Evolutionary conservation across 805 yeast genomes (phyloP).

Genomic region (Metschnikowia sp.): DNA sequence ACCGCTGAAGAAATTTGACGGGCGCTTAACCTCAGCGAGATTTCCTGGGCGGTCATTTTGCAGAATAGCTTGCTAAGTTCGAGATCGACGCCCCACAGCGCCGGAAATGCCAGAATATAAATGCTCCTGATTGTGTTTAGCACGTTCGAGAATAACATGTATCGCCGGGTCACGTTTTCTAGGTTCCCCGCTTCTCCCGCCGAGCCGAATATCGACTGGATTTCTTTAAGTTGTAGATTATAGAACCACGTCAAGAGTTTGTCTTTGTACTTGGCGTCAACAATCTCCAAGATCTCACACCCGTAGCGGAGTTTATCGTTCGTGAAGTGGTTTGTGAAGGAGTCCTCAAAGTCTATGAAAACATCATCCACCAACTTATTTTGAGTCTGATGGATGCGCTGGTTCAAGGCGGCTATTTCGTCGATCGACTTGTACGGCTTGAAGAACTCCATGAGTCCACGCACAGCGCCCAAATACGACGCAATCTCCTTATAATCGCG

Average conservation of each 20-base stretch:
- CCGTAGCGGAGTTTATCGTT: slow-evolving; percentile 50
- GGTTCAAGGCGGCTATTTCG: slow-evolving; percentile 66
- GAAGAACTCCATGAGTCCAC: slow-evolving; percentile 69
- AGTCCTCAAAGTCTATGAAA: slow-evolving; percentile 64
- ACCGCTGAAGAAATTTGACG: slow-evolving; percentile 56
- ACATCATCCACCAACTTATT: slow-evolving; percentile 63
- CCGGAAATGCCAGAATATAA: slow-evolving; percentile 58
- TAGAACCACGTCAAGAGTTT: slow-evolving; percentile 73
- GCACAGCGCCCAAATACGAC: slow-evolving; percentile 63
- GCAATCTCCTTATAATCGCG: slow-evolving; percentile 55
- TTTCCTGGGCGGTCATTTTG: slow-evolving; percentile 63
- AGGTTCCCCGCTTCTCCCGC: slow-evolving; percentile 93
- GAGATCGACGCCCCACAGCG: slow-evolving; percentile 65
- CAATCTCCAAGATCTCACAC: slow-evolving; percentile 67
- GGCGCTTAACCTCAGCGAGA: slow-evolving; percentile 46
- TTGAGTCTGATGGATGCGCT: slow-evolving; percentile 57
- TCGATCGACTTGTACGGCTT: slow-evolving; percentile 79
- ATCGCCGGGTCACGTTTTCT: slow-evolving; percentile 81
- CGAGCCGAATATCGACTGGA: slow-evolving; percentile 67
- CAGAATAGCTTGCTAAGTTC: slow-evolving; percentile 63
- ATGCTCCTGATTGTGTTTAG: slow-evolving; percentile 55
- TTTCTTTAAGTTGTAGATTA: slow-evolving; percentile 65
- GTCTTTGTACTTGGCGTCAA: slow-evolving; percentile 52
- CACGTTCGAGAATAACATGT: slow-evolving; percentile 73
- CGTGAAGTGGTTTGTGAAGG: slow-evolving; percentile 29